Evolutionary conservation across 306 rosid species (phyloP).

Genomic region (Quercus wislizeni): DNA sequence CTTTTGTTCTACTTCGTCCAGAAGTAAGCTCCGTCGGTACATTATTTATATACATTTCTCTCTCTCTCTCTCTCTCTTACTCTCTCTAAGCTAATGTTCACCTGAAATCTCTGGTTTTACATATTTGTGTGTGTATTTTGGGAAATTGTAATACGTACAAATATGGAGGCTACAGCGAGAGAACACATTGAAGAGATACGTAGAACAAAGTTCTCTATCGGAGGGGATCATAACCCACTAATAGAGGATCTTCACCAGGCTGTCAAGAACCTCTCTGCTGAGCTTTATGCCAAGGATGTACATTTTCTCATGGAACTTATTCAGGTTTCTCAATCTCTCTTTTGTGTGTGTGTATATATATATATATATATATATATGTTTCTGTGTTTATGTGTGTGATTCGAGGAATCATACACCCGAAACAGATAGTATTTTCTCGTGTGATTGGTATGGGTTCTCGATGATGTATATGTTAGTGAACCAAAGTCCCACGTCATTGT

Average conservation of each 20-base stretch:
- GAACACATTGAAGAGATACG: slow-evolving; percentile 59
- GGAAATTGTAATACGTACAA: neutral
- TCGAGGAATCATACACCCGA: too few relatives aligned
- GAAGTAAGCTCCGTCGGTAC: neutral
- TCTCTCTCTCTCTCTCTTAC: neutral
- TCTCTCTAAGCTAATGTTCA: neutral
- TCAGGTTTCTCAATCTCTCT: slow-evolving; percentile 34
- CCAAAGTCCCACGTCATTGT: too few relatives aligned
- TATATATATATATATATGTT: too few relatives aligned
- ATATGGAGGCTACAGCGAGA: slow-evolving; percentile 23
- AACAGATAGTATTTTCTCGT: too few relatives aligned
- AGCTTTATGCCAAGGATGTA: slow-evolving; percentile 68
- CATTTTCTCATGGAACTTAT: slow-evolving; percentile 85
- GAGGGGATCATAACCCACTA: slow-evolving; percentile 39
- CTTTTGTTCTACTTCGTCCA: neutral
- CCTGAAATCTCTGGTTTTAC: neutral
- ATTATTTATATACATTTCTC: neutral
- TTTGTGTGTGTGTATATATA: neutral
- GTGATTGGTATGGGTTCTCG: too few relatives aligned
- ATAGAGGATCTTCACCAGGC: slow-evolving; percentile 58
- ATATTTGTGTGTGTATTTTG: neutral
- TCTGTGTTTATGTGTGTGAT: too few relatives aligned
- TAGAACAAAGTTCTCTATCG: slow-evolving; percentile 56
- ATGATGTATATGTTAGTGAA: too few relatives aligned
- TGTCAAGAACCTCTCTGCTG: slow-evolving; percentile 50